A percentile compares a stretch with the other conserved stretches of the same genome.
Conservation (phyloP, 2,329 filamentous ascomycete species). For the Talaromyces albobiverticillius region DNA sequence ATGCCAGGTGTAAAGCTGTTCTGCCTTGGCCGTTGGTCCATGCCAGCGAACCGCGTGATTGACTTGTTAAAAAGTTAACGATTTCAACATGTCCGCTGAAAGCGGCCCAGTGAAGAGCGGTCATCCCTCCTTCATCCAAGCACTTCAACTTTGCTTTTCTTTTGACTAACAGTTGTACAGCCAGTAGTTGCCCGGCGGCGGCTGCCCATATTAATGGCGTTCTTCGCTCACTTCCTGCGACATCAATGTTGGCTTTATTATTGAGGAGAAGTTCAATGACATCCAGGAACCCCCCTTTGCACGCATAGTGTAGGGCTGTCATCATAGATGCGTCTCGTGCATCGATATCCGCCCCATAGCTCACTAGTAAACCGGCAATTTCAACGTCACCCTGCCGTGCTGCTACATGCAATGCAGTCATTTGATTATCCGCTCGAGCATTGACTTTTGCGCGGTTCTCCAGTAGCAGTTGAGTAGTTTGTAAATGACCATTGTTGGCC, state of each 20-base stretch:
- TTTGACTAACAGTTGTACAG: conserved; percentile 30
- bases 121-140: conserved; percentile 34
- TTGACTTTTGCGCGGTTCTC: conserved; percentile 32
- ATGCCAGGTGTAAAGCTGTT: conserved; percentile 36
- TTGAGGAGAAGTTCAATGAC: conserved; percentile 30
- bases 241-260: conserved; percentile 31
- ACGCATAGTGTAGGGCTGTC: conserved; percentile 36
- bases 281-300: conserved; percentile 27
- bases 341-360: conserved; percentile 32
- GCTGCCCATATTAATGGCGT: conserved; percentile 38
- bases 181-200: conserved; percentile 25
- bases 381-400: conserved; percentile 31
- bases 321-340: conserved; percentile 35
- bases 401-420: conserved; percentile 34
- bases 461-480: conserved; percentile 31
- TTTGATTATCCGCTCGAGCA: conserved; percentile 30
- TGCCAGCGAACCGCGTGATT: conserved; percentile 27
- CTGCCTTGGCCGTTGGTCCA: conserved; percentile 28
- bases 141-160: conserved; percentile 27
- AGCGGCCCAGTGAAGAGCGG: conserved; percentile 37
- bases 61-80: conserved; percentile 28
- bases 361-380: conserved; percentile 31
- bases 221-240: conserved; percentile 25
- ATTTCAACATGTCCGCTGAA: conserved; percentile 38
- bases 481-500: conserved; percentile 32